These are phyloP conservation scores for Citrus unshiu DNA, from an alignment of 345 rosid genomes.

Conservation along the genomic window DNA sequence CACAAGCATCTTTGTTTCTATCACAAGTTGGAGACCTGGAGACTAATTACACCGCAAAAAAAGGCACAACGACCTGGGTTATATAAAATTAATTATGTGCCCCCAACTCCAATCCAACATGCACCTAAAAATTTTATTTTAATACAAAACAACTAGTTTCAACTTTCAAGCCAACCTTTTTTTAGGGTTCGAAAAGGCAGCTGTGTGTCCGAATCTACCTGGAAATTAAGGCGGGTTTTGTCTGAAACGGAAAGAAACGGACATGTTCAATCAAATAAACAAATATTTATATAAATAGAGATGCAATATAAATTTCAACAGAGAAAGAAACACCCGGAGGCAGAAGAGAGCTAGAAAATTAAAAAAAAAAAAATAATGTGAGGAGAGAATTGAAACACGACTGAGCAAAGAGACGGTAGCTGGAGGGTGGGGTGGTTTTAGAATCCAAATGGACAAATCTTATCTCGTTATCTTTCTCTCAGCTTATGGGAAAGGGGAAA, in stretches of 20 bases:
- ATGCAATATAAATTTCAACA: background rate
- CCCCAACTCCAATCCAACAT: background rate
- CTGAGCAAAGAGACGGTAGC: background rate
- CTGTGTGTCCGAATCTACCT: slow-evolving; percentile 46
- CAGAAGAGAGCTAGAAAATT: background rate
- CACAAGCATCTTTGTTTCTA: slow-evolving; percentile 5
- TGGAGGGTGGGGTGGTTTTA: background rate
- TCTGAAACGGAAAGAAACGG: slow-evolving; percentile 22
- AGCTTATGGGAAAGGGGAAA: slow-evolving; percentile 34
- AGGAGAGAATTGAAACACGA: slow-evolving; percentile 47
- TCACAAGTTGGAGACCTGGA: background rate
- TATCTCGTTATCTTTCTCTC: slow-evolving; percentile 19
- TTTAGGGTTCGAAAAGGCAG: slow-evolving; percentile 23
- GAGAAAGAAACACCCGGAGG: background rate
- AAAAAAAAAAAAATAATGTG: slow-evolving; percentile 4
- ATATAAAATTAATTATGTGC: background rate
- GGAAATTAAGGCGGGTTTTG: slow-evolving; percentile 56
- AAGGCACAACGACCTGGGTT: background rate
- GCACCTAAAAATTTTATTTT: slow-evolving; percentile 6
- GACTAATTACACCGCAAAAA: background rate
- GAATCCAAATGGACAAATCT: slow-evolving; percentile 26
- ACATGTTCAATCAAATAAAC: slow-evolving; percentile 16
- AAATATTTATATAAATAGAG: background rate
- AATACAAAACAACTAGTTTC: slow-evolving; percentile 2
- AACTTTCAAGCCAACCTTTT: background rate